phyloP scores from a whole-genome alignment of 257 asterid species.

The Forsythia suspensa region DNA sequence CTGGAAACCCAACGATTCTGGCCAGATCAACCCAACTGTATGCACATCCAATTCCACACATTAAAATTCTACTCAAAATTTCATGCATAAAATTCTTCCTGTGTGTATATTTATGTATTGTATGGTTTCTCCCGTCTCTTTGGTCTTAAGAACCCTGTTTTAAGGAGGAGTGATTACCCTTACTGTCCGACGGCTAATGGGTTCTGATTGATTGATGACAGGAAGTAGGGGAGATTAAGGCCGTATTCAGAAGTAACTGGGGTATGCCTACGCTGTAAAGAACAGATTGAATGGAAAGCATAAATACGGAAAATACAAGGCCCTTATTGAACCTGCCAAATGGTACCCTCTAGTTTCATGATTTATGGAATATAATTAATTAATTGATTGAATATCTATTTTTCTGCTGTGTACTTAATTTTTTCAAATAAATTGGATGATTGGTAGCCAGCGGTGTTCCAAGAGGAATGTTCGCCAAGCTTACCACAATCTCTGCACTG shows the following conservation, averaged over 20 bases:
- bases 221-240: conserved; percentile 81
- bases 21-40: conserved; percentile 80
- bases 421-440: background rate
- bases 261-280: conserved; percentile 83
- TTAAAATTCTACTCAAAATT: background rate
- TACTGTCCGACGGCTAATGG: background rate
- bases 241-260: conserved; percentile 85
- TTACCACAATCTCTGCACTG: conserved; percentile 80
- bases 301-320: conserved; percentile 84
- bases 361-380: background rate
- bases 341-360: conserved; percentile 35
- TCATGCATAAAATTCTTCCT: background rate
- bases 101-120: background rate
- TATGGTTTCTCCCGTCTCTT: background rate
- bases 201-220: conserved; percentile 28
- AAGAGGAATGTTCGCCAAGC: conserved; percentile 98
- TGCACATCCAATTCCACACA: background rate
- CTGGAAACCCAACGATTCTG: conserved; percentile 77
- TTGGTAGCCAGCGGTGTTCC: conserved; percentile 76
- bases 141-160: background rate
- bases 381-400: background rate
- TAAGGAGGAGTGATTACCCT: background rate
- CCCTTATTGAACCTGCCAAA: conserved; percentile 80
- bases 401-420: background rate
- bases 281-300: conserved; percentile 95